Evolutionary conservation across 495 filamentous ascomycete genomes (phyloP), one percentile per base, ranked within the genome.

Genomic region (Daldinia decipiens): DNA sequence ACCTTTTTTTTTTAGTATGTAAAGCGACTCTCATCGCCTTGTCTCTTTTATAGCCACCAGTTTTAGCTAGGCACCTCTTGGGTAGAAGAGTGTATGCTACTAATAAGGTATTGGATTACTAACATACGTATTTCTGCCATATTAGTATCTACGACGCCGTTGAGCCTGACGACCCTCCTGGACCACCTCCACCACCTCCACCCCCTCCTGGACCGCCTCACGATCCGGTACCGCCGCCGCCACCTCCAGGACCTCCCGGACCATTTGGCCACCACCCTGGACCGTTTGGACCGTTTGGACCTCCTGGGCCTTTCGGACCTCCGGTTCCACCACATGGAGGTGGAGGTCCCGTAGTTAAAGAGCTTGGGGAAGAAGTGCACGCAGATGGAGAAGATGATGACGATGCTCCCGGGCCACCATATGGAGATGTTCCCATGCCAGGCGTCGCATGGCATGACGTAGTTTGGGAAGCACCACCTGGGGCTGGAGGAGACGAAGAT

Each of bases 131-230:
- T 47, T 47, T 47, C 19, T 21, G 19, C 21, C 21, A 13, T 21
- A 47, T 24, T 47, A 47, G 43, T 47, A 24, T 47, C 7, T 47
- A 47, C 19, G 43, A 47, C 17, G 43, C 43, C 11, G 43, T 47
- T 47, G 17, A 47, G 9, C 43, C 43, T 3, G 43, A 47, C 43
- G 8, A 45, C 21, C 40, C 17, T 11, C 40, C 40, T 21, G 2
- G 1, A 45, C 43, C 43, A 4, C 1, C 34, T 36, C 34, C 34
- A 36, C 26, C 26, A 0, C 34, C 34, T 24, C 21, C n/a, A n/a
- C n/a, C n/a, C 32, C 32, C 1, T 0, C 26, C 34, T 13, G 34
- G 32, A 12, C 32, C 31, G 8, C 7, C 31, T 9, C 31, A 32
- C 31, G 7, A 4, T 32, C 31, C 31, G 7, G 31, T 0, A 0